Evolutionary conservation across 805 yeast species (phyloP), one percentile per base, ranked within the genome.

Genomic region (Scheffersomyces lignosus): DNA sequence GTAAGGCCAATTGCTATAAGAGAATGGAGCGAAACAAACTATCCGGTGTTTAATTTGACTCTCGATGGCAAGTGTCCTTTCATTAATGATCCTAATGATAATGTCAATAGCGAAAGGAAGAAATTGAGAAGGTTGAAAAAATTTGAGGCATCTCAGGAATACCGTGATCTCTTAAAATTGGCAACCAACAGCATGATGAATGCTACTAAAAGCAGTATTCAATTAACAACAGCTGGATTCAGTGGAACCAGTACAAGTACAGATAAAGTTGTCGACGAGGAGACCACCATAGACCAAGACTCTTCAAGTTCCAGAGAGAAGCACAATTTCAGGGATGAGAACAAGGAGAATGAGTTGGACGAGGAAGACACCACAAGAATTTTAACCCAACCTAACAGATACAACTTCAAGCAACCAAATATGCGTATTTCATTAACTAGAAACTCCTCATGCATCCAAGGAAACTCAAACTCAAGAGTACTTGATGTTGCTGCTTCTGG

Each of bases 1-100:
- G 81, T 83, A 43, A 77, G 95, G 38, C 96, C 98, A 0, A 76
- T 88, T 4, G 81, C 90, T 8, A 69, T 80, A 5, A 73, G 90
- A 49, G 98, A 93, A 60, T 93, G 96, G 95, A 44, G 50, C 38
- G 64, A 66, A 37, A 71, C 71, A 38, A 49, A 45, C 37, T 61
- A 58, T 54, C 95, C 96, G 2, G 76, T 70, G 37, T 62, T 87
- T 23, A 70, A 76, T 45, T 60, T 68, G 10, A 78, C 88, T 0
- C 70, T 83, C 3, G 79, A 77, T 49, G 96, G 96, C 5, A 76
- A 85, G 49, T 80, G 96, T 43, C 87, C 96, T 4, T 91, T 91
- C 62, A 71, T 83, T n/a, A 75, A 75, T 33, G 91, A 86, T 52
- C 55, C 67, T 4, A 40, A 69, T 0, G 64, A 64, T 18, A 37